Base-by-base conservation (phyloP, 441 rosid species). In the Populus hybrid region DNA sequence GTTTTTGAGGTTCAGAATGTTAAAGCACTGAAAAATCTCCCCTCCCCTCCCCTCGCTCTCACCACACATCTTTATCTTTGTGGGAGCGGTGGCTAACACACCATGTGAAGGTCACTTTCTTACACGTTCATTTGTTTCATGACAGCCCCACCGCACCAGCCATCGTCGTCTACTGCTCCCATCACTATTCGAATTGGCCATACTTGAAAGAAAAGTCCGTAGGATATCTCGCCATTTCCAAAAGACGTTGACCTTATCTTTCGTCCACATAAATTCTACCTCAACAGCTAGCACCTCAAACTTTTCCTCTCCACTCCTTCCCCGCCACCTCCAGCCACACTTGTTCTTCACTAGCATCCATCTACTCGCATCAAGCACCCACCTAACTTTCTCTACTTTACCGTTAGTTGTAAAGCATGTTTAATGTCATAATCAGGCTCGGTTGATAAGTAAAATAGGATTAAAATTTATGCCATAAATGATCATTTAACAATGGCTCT, bases 91-190 rank as follows among this genome's bases (percentile, higher is more conserved):
- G 85, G 81, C 59, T 53, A 78, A 34, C 69, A 38, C 71, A 66
- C 79, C 89, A 87, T 86, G 89, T 87, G 89, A 73, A 72, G 71
- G 46, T 89, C 86, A 79, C 83, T 85, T 83, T 85, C 88, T 66
- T 38, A 74, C 77, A 71, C 73, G 67, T 72, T 75, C 68, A 28
- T 70, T 69, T 78, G 72, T 64, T 71, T 32, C 18, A 71, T 19
- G n/a, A 34, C 61, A 76, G 78, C 83, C 88, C 85, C 85, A 81
- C 86, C 79, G 75, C 64, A 21, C 76, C 74, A 78, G 53, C 72
- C 76, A 75, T 28, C 38, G 21, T 30, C 67, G 18, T 8, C 32
- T 38, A 26, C 9, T 77, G 73, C 81, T 79, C 80, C 79, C 79
- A 64, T 68, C 81, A 80, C 80, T 79, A 72, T 6, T 68, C 19